Evolutionary conservation across 2,329 filamentous ascomycete genomes (phyloP), one percentile per base, ranked within the genome.

Genomic region (Aspergillus unguis): DNA sequence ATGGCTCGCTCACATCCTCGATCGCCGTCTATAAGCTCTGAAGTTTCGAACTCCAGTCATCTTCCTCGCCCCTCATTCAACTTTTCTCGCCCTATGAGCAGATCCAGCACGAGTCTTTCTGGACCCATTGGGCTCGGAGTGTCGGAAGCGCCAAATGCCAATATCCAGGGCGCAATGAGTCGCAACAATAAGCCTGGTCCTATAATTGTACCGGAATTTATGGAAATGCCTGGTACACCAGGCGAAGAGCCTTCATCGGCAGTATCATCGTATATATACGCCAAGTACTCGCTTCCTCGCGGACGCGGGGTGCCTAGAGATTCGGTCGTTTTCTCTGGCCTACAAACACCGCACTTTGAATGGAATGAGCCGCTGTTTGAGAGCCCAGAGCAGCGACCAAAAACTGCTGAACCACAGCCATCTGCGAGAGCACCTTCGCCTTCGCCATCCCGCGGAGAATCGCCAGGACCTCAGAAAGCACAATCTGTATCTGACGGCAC

Each of bases 71-170:
- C 90, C 1, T 84, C 88, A 0, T 92, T 95, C 73, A 97, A 99
- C 72, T 97, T 97, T 70, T 97, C 94, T 0, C 83, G 94, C 40
- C 94, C 94, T 0, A 74, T 95, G 55, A 96, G 92, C 70, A 65
- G 82, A 9, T 73, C 71, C 2, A 73, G 70, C 55, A 74, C 71
- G 7, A 72, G 59, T 48, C 58, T 72, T 5, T 73, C 71, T 2
- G 65, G 68, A 3, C 63, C 69, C 2, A 62, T 65, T n/a, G 58
- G 64, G 3, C 58, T 61, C 4, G 59, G 59, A 3, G 51, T 57
- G 4, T 56, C 62, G 1, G 77, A 51, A 64, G 65, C 58, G 63
- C 69, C 40, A 71, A 81, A 53, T 4, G 37, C 45, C 7, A 52
- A 55, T 25, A 50, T 48, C 10, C 51, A 60, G 17, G 52, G 60